A percentile compares a stretch with the other conserved stretches of the same genome.
phyloP scores from a whole-genome alignment of 192 early-diverging fungal genomes.

The Neocallimastix lanati region DNA sequence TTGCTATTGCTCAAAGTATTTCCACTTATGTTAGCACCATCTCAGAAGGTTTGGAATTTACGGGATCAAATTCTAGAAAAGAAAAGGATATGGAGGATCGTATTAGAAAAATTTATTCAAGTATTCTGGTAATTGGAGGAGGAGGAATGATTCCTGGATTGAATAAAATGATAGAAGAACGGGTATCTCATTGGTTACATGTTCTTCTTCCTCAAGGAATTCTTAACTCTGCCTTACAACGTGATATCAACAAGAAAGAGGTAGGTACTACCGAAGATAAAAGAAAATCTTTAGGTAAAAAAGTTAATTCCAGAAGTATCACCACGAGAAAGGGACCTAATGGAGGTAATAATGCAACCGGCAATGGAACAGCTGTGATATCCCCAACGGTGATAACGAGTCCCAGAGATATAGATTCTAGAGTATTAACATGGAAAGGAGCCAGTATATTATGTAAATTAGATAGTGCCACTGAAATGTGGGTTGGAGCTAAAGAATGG shows the following conservation, averaged over 20 bases:
- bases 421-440: conserved; percentile 75
- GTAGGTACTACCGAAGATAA: not conserved
- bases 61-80: not conserved
- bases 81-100: conserved; percentile 27
- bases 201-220: not conserved
- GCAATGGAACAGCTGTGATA: not conserved
- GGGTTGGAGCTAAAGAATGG: conserved; percentile 59
- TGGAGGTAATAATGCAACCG: not conserved
- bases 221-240: not conserved
- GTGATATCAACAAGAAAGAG: not conserved
- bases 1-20: not conserved
- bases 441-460: conserved; percentile 57
- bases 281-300: not conserved
- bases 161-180: not conserved
- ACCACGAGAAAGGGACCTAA: not conserved
- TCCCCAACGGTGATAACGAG: conserved; percentile 31
- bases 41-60: not conserved
- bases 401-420: conserved; percentile 66
- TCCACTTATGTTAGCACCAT: not conserved
- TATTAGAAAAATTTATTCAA: conserved; percentile 49
- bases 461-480: conserved; percentile 61
- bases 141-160: conserved; percentile 28
- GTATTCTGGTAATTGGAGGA: conserved; percentile 67
- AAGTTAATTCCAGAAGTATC: not conserved
- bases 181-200: not conserved